Evolutionary conservation across 345 rosid genomes (phyloP).

Genomic region (Ailanthus altissimus): DNA sequence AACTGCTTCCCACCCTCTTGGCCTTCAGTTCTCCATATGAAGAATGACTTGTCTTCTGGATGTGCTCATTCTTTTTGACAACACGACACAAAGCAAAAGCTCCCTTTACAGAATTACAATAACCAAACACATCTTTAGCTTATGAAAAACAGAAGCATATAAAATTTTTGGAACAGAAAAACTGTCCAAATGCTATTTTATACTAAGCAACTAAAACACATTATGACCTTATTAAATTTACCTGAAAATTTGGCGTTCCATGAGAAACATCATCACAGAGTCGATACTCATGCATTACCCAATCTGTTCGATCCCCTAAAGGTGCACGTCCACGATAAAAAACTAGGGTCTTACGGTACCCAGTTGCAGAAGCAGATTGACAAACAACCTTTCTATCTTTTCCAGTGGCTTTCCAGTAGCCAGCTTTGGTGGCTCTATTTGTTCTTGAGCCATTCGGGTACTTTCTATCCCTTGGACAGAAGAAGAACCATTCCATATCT

Average conservation of each 20-base stretch:
- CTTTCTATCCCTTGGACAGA: constrained; percentile 81
- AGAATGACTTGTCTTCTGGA: constrained; percentile 44
- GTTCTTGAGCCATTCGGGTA: constrained; percentile 81
- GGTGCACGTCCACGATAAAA: constrained; percentile 84
- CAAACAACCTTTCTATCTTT: constrained; percentile 74
- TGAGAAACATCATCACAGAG: constrained; percentile 55
- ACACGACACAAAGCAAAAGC: constrained; percentile 84
- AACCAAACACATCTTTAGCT: neutral
- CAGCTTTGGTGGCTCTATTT: constrained; percentile 84
- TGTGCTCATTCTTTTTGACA: constrained; percentile 56
- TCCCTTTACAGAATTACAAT: constrained; percentile 45
- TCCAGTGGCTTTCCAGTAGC: constrained; percentile 96
- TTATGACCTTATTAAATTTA: constrained; percentile 17
- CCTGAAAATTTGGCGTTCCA: constrained; percentile 59
- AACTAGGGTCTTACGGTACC: constrained; percentile 78
- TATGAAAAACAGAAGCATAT: neutral
- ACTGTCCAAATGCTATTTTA: neutral
- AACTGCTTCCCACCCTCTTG: constrained; percentile 37
- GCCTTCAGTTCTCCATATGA: constrained; percentile 31
- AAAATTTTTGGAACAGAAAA: neutral
- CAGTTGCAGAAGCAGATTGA: constrained; percentile 45
- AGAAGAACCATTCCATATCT: constrained; percentile 95
- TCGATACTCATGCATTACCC: constrained; percentile 93
- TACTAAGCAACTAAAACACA: neutral
- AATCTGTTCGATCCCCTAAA: constrained; percentile 65